These are phyloP conservation scores for Sclerotinia borealis DNA, from an alignment of 2,329 filamentous ascomycete genomes.

Conservation along the genomic window DNA sequence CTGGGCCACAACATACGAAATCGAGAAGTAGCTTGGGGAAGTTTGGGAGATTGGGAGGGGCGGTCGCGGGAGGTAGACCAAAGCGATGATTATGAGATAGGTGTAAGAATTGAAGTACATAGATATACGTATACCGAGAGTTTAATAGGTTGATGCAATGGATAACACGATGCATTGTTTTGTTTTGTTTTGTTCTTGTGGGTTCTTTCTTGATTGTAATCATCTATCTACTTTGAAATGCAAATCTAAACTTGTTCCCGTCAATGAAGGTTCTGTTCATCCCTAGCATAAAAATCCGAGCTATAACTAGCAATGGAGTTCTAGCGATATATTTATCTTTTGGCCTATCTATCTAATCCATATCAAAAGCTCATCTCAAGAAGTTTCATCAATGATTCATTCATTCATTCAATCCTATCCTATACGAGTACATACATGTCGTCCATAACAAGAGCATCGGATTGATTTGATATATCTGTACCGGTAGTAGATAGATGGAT, in stretches of 20 bases:
- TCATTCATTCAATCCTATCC: too few species aligned
- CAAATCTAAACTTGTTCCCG: not conserved
- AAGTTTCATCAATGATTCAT: too few species aligned
- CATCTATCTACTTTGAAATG: not conserved
- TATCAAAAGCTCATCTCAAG: too few species aligned
- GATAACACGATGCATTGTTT: not conserved
- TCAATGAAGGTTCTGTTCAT: too few species aligned
- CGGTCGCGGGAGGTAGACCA: constrained; percentile 48
- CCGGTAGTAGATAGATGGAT: too few species aligned
- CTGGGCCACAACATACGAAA: constrained; percentile 44
- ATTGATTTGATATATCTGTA: too few species aligned
- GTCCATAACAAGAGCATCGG: too few species aligned
- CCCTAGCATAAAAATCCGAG: not conserved
- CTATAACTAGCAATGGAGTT: not conserved
- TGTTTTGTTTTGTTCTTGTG: not conserved
- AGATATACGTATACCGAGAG: not conserved
- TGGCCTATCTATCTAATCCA: not conserved
- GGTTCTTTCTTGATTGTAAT: not conserved
- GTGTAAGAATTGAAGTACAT: not conserved
- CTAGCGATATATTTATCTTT: not conserved
- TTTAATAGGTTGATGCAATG: not conserved
- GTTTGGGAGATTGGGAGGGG: constrained; percentile 65
- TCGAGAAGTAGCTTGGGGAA: constrained; percentile 59
- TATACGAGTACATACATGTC: too few species aligned
- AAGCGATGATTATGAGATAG: constrained; percentile 41